Evolutionary conservation across 805 yeast species (phyloP).

Genomic region (Kluyveromyces nonfermentans): DNA sequence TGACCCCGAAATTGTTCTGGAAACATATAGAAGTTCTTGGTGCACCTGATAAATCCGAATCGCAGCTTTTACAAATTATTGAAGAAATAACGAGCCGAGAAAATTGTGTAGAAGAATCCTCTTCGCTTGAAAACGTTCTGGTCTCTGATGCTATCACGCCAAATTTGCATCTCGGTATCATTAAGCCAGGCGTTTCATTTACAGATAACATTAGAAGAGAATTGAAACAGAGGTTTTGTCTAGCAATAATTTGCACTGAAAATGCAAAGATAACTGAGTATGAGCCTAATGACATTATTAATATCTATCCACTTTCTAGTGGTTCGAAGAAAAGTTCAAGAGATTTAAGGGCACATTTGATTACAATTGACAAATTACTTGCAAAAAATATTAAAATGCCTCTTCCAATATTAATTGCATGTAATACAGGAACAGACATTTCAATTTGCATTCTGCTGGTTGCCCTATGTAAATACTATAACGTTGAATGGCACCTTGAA

Average conservation of each 20-base stretch:
- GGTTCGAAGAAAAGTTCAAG: conserved; percentile 60
- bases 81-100: conserved; percentile 1
- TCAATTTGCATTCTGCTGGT: conserved; percentile 52
- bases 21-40: conserved; percentile 24
- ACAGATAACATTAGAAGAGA: conserved; percentile 4
- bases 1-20: conserved; percentile 57
- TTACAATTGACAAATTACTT: conserved; percentile 30
- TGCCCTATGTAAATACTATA: conserved; percentile 39
- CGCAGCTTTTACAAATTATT: conserved; percentile 18
- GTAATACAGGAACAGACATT: conserved; percentile 59
- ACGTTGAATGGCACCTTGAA: conserved; percentile 32
- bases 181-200: conserved; percentile 10
- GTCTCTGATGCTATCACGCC: conserved; percentile 13
- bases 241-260: conserved; percentile 17
- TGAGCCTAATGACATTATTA: conserved; percentile 1
- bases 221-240: conserved; percentile 7
- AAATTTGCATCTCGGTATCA: conserved; percentile 15
- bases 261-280: conserved; percentile 5
- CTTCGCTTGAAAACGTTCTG: conserved; percentile 10
- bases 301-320: conserved; percentile 21
- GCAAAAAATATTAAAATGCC: conserved; percentile 5
- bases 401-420: conserved; percentile 37
- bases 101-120: conserved; percentile 1
- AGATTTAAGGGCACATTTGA: conserved; percentile 40
- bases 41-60: conserved; percentile 23